Evolutionary conservation across 1,139 yeast species (phyloP).

Genomic region (Hyphopichia buzzinii): DNA sequence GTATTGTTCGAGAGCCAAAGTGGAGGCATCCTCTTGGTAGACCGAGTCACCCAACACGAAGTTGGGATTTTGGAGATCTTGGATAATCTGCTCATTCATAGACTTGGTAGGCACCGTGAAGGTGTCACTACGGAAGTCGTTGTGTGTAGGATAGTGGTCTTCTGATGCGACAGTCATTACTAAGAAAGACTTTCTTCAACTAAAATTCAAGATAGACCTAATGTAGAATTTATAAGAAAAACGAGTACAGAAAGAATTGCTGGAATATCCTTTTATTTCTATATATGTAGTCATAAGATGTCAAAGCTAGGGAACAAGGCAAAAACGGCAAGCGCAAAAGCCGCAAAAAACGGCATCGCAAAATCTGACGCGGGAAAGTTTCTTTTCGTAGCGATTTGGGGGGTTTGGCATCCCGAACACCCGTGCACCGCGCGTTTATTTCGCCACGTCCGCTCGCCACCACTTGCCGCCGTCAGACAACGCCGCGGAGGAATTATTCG

Average conservation of each 20-base stretch:
- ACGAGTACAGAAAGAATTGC: no score
- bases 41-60: constrained; percentile 73
- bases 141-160: constrained; percentile 30
- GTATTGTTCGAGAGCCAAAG: constrained; percentile 60
- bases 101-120: constrained; percentile 85
- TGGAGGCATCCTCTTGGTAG: constrained; percentile 76
- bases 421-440: not conserved
- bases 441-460: not conserved
- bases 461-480: not conserved
- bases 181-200: no score
- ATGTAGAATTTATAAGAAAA: no score
- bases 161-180: constrained; percentile 22
- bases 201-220: no score
- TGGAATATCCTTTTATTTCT: no score
- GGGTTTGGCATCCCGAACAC: not conserved
- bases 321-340: no score
- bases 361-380: no score
- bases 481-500: not conserved
- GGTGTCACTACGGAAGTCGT: constrained; percentile 81
- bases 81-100: constrained; percentile 63
- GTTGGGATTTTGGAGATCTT: constrained; percentile 41
- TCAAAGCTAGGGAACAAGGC: no score
- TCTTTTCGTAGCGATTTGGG: no score
- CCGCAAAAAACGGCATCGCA: no score
- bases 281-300: no score